phyloP scores from a whole-genome alignment of 495 filamentous ascomycete genomes.

The Xylaria bambusicola region DNA sequence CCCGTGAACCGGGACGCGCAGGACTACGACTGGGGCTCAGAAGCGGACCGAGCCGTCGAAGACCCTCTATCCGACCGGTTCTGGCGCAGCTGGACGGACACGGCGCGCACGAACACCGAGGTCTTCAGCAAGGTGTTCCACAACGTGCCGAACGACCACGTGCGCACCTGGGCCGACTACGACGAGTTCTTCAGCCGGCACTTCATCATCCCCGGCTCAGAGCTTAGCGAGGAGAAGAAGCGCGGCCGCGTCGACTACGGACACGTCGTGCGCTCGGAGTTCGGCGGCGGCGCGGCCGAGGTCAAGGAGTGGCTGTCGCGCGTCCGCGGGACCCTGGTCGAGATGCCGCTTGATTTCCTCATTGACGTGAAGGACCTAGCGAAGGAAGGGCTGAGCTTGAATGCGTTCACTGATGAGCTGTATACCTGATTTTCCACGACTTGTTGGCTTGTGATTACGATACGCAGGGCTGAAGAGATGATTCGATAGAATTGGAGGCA shows the following conservation, averaged over 20 bases:
- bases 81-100: constrained; percentile 68
- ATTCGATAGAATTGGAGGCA: too few relatives aligned
- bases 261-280: constrained; percentile 83
- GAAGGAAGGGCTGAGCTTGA: constrained; percentile 76
- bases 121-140: constrained; percentile 87
- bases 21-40: constrained; percentile 77
- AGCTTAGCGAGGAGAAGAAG: constrained; percentile 30
- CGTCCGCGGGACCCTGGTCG: constrained; percentile 78
- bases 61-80: constrained; percentile 74
- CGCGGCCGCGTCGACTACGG: constrained; percentile 65
- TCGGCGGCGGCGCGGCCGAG: constrained; percentile 65
- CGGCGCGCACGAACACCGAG: constrained; percentile 79
- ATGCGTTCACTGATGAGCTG: constrained; percentile 77
- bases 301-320: constrained; percentile 79
- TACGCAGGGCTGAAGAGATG: background rate
- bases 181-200: constrained; percentile 73
- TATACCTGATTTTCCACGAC: constrained; percentile 63
- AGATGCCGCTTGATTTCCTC: constrained; percentile 92
- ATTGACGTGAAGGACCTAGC: constrained; percentile 83
- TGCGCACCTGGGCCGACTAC: constrained; percentile 83
- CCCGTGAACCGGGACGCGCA: constrained; percentile 71
- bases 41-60: constrained; percentile 69
- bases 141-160: constrained; percentile 76
- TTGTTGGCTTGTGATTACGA: background rate
- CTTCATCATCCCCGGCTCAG: constrained; percentile 61